These are phyloP conservation scores for Cutaneotrichosporon curvatum DNA, from an alignment of 1,284 basidiomycete species.

Conservation along the genomic window DNA sequence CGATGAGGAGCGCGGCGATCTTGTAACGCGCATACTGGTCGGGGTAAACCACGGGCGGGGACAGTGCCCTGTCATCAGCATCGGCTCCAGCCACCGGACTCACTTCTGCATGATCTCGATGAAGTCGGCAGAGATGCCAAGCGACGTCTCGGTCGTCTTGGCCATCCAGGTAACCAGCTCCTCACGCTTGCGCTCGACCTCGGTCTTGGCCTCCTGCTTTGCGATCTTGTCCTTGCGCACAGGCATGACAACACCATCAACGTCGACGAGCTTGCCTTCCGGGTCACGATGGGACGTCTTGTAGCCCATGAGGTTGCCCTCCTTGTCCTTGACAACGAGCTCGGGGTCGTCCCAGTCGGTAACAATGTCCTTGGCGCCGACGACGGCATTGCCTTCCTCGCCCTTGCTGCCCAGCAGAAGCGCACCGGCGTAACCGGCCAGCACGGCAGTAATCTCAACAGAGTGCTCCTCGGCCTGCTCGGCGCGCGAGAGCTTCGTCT, in stretches of 20 bases:
- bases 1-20: conserved; percentile 43
- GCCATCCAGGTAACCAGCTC: conserved; percentile 43
- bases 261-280: not conserved
- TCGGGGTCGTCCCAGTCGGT: conserved; percentile 1
- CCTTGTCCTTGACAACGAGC: conserved; percentile 2
- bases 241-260: not conserved
- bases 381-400: conserved; percentile 35
- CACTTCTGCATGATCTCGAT: conserved; percentile 46
- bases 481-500: conserved; percentile 35
- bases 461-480: conserved; percentile 49
- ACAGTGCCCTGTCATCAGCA: conserved; percentile 34
- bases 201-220: conserved; percentile 28
- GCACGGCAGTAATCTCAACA: conserved; percentile 43
- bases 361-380: conserved; percentile 3
- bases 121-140: conserved; percentile 45
- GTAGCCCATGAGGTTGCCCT: conserved; percentile 1
- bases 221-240: conserved; percentile 9
- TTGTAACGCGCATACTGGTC: conserved; percentile 43
- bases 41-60: conserved; percentile 44
- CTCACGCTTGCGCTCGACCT: conserved; percentile 46
- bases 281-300: not conserved
- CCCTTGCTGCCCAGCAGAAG: conserved; percentile 29
- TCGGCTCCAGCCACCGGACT: conserved; percentile 10
- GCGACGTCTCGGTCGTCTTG: conserved; percentile 42
- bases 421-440: conserved; percentile 41